These are phyloP conservation scores for Closterium sp. DNA, from an alignment of 139 green algal species.

Conservation along the genomic window DNA sequence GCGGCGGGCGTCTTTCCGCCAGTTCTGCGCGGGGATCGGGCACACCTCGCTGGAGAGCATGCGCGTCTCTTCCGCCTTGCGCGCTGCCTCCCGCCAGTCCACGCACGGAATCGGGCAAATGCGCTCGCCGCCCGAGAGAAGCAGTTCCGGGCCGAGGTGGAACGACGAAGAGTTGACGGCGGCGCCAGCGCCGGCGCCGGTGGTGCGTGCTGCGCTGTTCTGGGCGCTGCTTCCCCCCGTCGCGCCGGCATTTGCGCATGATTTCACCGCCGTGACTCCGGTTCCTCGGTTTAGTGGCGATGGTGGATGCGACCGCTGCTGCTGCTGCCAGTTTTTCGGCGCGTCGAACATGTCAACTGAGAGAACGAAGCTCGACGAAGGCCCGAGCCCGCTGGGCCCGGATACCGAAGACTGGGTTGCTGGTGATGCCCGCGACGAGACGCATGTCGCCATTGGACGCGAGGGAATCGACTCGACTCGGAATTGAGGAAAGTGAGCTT, in stretches of 20 bases:
- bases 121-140: neutral
- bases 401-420: neutral
- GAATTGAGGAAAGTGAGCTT: neutral
- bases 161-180: neutral
- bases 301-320: neutral
- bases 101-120: neutral
- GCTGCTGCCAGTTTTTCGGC: neutral
- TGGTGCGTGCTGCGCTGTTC: neutral
- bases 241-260: neutral
- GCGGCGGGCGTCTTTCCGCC: neutral
- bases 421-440: neutral
- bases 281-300: neutral
- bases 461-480: neutral
- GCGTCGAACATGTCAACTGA: neutral
- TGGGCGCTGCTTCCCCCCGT: neutral
- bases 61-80: neutral
- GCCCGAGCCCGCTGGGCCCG: neutral
- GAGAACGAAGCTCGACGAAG: neutral
- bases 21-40: neutral
- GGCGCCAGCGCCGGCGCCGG: too few species aligned
- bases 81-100: neutral
- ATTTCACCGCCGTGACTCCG: neutral
- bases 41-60: neutral
- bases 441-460: neutral
- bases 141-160: neutral